Evolutionary conservation across 805 yeast species (phyloP), one percentile per base, ranked within the genome.

Genomic region (Schizosaccharomyces pombe): DNA sequence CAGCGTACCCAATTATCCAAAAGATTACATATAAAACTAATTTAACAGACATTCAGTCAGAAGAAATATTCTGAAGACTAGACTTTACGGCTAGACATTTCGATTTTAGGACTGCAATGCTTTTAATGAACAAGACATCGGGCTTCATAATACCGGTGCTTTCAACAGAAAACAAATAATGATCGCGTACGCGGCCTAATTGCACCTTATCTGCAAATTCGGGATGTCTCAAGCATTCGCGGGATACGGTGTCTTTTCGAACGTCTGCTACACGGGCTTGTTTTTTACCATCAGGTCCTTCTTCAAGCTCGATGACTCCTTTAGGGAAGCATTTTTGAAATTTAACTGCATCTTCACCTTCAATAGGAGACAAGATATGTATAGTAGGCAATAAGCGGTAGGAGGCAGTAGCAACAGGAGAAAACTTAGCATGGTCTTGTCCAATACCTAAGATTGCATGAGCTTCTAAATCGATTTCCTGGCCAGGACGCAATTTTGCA

Each of bases 121-220:
- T 78, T 67, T 89, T 91, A 70, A 85, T 78, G 69, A 91, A 91
- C 55, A 91, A 85, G 70, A 89, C 97, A 62, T 85, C 95, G 24
- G 98, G 95, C 14, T 85, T 72, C 95, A 91, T 87, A 47, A 96
- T 95, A 40, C 98, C 97, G 2, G 94, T 80, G 56, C 89, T 79
- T 69, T 91, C 98, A 52, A 91, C 86, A 62, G 86, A 85, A 72
- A 85, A 91, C 54, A 91, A 84, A 67, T 91, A 91, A 62, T 91
- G 95, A 65, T 83, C 91, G 67, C 95, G 80, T 60, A 75, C 75
- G 68, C 98, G 79, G 47, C 97, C 98, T 55, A 91, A 73, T 67
- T 82, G 82, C 56, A 91, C 96, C 62, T 84, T 83, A 43, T 82
- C 93, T 52, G 79, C 73, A 62, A 91, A 91, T 66, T 91, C 95